phyloP scores from a whole-genome alignment of 805 yeast species.

The Candida easanensis region DNA sequence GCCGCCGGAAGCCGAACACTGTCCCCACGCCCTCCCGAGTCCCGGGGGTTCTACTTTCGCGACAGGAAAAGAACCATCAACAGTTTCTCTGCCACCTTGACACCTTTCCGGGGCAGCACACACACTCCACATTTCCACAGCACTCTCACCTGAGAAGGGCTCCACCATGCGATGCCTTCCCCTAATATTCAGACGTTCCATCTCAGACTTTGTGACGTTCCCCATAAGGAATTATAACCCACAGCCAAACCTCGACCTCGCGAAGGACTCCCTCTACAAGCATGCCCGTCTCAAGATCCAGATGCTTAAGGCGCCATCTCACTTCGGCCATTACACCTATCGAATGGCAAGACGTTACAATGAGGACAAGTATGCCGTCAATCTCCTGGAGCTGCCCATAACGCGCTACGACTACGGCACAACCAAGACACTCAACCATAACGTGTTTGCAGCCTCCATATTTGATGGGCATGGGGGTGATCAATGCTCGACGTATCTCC shows the following conservation, averaged over 20 bases:
- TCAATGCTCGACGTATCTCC: constrained; percentile 64
- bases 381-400: constrained; percentile 50
- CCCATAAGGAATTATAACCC: constrained; percentile 17
- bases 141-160: background rate
- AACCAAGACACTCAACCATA: constrained; percentile 15
- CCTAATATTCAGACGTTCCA: constrained; percentile 6
- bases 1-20: no score
- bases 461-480: constrained; percentile 96
- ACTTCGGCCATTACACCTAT: constrained; percentile 71
- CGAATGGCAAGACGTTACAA: constrained; percentile 75
- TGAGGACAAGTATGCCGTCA: constrained; percentile 78
- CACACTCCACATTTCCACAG: background rate
- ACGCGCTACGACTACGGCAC: constrained; percentile 25
- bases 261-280: constrained; percentile 13
- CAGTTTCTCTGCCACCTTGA: no score
- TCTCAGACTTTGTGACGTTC: constrained; percentile 24
- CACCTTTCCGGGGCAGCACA: no score
- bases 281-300: constrained; percentile 24
- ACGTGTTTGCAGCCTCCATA: constrained; percentile 65
- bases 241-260: constrained; percentile 13
- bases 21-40: no score
- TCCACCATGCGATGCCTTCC: background rate
- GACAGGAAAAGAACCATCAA: no score
- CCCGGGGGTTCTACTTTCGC: no score
- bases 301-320: constrained; percentile 52